Base-by-base conservation (phyloP, 225 moss, liverwort and hornwort genomes). In the Thuidium tamariscinum region DNA sequence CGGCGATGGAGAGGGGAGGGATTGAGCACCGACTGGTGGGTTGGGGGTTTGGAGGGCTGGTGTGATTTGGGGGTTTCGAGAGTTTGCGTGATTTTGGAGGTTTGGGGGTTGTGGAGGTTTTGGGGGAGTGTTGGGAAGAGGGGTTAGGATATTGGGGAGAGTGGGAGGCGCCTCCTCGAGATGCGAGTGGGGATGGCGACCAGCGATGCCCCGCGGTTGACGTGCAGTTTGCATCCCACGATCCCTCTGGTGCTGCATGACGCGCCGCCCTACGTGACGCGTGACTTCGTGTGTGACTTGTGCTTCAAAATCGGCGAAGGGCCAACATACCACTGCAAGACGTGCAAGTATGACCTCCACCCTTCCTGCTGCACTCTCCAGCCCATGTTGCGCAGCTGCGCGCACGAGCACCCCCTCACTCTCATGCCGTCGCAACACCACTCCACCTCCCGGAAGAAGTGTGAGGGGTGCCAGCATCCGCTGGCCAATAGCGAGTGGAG, bases 261-360 rank as follows among this genome's bases (percentile, higher is more conserved):
- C 79, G 77, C 72, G 57, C 82, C 89, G 36, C 89, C 91, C 7
- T 91, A 91, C 55, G 37, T 12, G 37, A 82, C 72, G 36, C 87
- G 78, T 16, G 66, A 87, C 52, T 91, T 91, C 67, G 70, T 87
- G 8, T 91, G 91, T 67, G 89, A 91, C 64, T 72, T 91, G n/a
- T 91, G 89, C 34, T 91, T 87, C 12, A 89, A 82, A 52, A 23
- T 74, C 4, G 82, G 91, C 22, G 85, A 89, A 21, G 91, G 91
- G 16, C 84, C 91, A 4, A 91, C 89, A 8, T 91, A 91, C 60
- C 91, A 91, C 72, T 91, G 88, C 88, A 89, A 76, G 86, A 89
- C 85, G 81, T 91, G 91, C 89, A 91, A 89, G 75, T 89, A 89
- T 51, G 88, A 91, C 76, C 76, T 91, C 16, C 91, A 91, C 80